Percentiles rank a stretch among this genome's conserved stretches.
Evolutionary conservation across 495 filamentous ascomycete species (phyloP).

Genomic region (Penicillium turbatum): DNA sequence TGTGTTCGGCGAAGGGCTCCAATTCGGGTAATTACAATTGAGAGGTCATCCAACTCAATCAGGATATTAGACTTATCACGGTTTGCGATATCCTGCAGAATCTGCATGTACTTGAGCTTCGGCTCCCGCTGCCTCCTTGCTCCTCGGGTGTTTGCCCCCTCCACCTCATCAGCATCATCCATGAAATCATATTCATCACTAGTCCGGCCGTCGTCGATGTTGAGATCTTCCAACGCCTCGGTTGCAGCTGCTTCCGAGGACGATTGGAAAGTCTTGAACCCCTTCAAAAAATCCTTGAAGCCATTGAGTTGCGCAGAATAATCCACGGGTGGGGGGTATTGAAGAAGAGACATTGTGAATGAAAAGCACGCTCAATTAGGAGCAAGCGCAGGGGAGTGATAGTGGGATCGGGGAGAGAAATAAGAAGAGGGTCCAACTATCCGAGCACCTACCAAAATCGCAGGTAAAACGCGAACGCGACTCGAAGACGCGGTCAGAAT

Average conservation of each 20-base stretch:
- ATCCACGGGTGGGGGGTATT: conserved; percentile 69
- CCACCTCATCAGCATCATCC: conserved; percentile 70
- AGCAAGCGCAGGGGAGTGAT: conserved; percentile 22
- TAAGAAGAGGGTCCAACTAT: conserved; percentile 14
- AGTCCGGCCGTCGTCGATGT: conserved; percentile 81
- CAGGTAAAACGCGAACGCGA: conserved; percentile 27
- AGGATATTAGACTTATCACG: conserved; percentile 66
- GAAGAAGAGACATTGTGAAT: conserved; percentile 71
- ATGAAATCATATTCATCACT: conserved; percentile 95
- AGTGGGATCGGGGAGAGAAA: conserved; percentile 19
- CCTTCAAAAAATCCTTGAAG: conserved; percentile 81
- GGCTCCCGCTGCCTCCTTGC: conserved; percentile 45
- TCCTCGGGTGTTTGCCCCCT: conserved; percentile 39
- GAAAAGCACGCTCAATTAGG: conserved; percentile 16
- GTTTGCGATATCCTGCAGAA: conserved; percentile 84
- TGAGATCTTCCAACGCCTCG: conserved; percentile 74
- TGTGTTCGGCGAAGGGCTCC: neutral
- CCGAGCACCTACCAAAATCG: conserved; percentile 10
- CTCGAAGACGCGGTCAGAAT: conserved; percentile 22
- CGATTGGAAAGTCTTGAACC: conserved; percentile 80
- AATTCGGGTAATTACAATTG: conserved; percentile 49
- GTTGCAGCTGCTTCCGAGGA: conserved; percentile 62
- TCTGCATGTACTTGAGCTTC: conserved; percentile 84
- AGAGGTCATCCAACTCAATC: conserved; percentile 86
- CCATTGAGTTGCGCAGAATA: conserved; percentile 81